Base-by-base conservation (phyloP, 805 yeast genomes). In the Brettanomyces bruxellensis region DNA sequence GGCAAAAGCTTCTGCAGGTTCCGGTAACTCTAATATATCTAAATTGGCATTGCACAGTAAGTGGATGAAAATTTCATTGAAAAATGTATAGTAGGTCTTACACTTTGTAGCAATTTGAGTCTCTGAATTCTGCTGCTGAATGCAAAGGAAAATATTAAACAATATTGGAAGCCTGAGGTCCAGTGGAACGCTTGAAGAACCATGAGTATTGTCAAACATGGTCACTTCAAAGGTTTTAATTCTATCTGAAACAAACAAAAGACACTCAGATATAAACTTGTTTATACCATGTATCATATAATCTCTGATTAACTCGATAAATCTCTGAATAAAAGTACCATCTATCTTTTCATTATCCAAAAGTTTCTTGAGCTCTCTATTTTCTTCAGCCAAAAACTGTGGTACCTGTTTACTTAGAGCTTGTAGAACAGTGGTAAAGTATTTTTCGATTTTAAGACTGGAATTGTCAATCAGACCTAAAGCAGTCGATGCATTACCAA, bases 271-370 rank as follows among this genome's bases (percentile, higher is more conserved):
- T 24, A 56, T 44, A 34, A 58, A 55, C 25, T 47, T 47, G 46
- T 56, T 57, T 48, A 55, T 47, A 8, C 59, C 58, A 45, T 45
- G 51, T 6, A 57, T 52, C 53, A 55, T 53, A 36, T 55, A 55
- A 37, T 59, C 61, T 40, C 51, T 54, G 45, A 55, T 49, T 32
- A 59, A 50, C 43, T 52, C 57, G 40, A 57, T 53, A 44, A 58
- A 56, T 18, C 37, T 48, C 37, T 54, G 55, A 25, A 55, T 37
- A 38, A 52, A 57, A 3, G 18, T 28, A 38, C 49, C 46, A 30
- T 51, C 54, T 6, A 57, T 41, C 23, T 12, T 14, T 23, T 40
- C 35, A 12, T 34, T 32, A 14, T 46, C 48, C 5, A 45, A 9
- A 25, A 38, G 38, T 3, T 32, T 14, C 22, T 51, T n/a, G 30